Base-by-base conservation (phyloP, 2,329 filamentous ascomycete genomes). In the Pseudogymnoascus sp. region DNA sequence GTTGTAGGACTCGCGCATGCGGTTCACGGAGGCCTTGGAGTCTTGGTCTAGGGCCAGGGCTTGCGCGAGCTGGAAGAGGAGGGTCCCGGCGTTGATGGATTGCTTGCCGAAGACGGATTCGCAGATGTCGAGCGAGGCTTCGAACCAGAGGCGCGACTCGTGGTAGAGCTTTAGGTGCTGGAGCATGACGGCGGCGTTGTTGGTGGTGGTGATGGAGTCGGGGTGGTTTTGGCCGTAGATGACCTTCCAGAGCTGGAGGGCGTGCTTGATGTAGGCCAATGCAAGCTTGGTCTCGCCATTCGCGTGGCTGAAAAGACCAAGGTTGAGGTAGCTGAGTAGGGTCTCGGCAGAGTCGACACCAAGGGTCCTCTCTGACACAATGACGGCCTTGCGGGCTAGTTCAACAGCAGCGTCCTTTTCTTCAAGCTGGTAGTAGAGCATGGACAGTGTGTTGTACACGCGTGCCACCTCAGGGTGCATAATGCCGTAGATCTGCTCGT, bases 401-500 rank as follows among this genome's bases (percentile, higher is more conserved):
- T 99, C 94, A 21, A 97, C 88, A 21, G 94, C 94, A 8, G 90
- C 90, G 35, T 92, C 89, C 79, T 97, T 97, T 77, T 99, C 94
- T 59, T 97, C 94, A n/a, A 96, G 82, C 72, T 95, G 89, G 74
- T 95, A 97, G 77, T 96, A 96, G 60, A 97, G 81, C 79, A 95
- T 96, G 2, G 94, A 96, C 48, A 99, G 76, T 58, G 89, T 91
- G 74, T 96, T 92, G 78, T 99, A 99, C 26, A 95, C 88, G 64
- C 92, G 86, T 52, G 92, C 94, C 62, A 97, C 92, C 75, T 99
- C 94, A 1, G 94, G 92, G 71, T 99, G 94, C 23, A 99, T 80
- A 61, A 97, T 95, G 62, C 94, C 94, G 69, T 99, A 99, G 66
- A 99, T 97, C 74, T 99, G 94, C 78, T 99, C 94, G 70, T 99